Conservation (phyloP, 2,329 filamentous ascomycete genomes). For the Ceratocystis eucalypticola region DNA sequence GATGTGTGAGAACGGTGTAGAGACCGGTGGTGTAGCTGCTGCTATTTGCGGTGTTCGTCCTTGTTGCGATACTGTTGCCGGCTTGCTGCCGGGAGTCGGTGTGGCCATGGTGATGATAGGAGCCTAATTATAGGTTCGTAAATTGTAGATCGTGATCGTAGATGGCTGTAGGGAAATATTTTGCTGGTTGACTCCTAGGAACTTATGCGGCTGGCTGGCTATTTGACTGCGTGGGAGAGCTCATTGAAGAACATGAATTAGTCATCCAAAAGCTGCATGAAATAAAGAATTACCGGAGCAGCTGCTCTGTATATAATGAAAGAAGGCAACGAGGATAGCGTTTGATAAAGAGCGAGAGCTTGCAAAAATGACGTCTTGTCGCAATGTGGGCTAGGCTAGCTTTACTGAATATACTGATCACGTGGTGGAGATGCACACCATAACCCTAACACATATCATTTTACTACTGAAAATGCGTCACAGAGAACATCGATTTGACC, state of each 20-base stretch:
- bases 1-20: conserved; percentile 49
- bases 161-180: background rate
- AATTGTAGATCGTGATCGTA: background rate
- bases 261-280: background rate
- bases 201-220: background rate
- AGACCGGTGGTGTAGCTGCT: conserved; percentile 47
- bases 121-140: background rate
- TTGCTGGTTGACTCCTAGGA: background rate
- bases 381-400: background rate
- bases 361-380: background rate
- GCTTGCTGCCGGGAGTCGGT: conserved; percentile 36
- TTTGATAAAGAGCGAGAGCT: background rate
- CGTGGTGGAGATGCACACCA: background rate
- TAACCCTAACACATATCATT: background rate
- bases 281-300: background rate
- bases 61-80: conserved; percentile 29
- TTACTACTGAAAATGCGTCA: background rate
- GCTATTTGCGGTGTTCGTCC: conserved; percentile 36
- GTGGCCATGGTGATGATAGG: conserved; percentile 31
- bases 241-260: background rate
- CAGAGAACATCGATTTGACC: too few species aligned
- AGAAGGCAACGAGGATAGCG: background rate
- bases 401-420: background rate
- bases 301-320: background rate
- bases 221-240: background rate